phyloP scores from a whole-genome alignment of 192 early-diverging fungal species.

The Coemansia reversa region DNA sequence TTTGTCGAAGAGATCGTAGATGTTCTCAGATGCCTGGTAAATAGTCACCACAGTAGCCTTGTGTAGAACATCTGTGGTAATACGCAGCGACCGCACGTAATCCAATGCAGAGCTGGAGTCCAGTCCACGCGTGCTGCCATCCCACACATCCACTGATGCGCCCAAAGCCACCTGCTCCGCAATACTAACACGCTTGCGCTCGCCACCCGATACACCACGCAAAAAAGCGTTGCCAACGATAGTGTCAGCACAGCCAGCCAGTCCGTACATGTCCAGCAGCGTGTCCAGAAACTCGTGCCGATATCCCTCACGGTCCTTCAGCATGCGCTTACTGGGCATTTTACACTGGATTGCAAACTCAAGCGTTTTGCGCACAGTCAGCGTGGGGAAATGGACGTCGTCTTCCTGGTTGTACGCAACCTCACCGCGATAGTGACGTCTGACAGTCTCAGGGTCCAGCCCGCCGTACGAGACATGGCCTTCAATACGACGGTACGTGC shows the following conservation, averaged over 20 bases:
- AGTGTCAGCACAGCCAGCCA: constrained; percentile 51
- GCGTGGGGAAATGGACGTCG: constrained; percentile 75
- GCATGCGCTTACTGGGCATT: constrained; percentile 66
- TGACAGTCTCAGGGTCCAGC: constrained; percentile 60
- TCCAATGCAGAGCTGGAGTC: constrained; percentile 82
- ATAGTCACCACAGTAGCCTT: constrained; percentile 64
- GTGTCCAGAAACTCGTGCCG: constrained; percentile 54
- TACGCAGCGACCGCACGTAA: constrained; percentile 72
- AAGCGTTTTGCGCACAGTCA: constrained; percentile 77
- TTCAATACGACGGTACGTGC: constrained; percentile 54
- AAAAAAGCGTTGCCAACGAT: constrained; percentile 71
- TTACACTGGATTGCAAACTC: constrained; percentile 76
- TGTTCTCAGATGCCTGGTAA: constrained; percentile 73
- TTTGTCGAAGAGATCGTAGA: constrained; percentile 64
- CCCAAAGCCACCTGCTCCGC: constrained; percentile 72
- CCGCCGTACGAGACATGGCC: constrained; percentile 69
- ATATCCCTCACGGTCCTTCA: constrained; percentile 65
- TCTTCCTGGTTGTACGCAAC: constrained; percentile 81
- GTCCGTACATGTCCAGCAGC: constrained; percentile 57
- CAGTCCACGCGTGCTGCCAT: constrained; percentile 72
- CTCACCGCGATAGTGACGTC: constrained; percentile 65
- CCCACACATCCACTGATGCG: constrained; percentile 65
- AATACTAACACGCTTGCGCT: constrained; percentile 76
- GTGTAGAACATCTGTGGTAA: constrained; percentile 67
- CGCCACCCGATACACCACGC: constrained; percentile 79